Percentiles rank a stretch among this genome's conserved stretches.
Conservation (phyloP, 2,329 filamentous ascomycete species). For the Colletotrichum filicis region DNA sequence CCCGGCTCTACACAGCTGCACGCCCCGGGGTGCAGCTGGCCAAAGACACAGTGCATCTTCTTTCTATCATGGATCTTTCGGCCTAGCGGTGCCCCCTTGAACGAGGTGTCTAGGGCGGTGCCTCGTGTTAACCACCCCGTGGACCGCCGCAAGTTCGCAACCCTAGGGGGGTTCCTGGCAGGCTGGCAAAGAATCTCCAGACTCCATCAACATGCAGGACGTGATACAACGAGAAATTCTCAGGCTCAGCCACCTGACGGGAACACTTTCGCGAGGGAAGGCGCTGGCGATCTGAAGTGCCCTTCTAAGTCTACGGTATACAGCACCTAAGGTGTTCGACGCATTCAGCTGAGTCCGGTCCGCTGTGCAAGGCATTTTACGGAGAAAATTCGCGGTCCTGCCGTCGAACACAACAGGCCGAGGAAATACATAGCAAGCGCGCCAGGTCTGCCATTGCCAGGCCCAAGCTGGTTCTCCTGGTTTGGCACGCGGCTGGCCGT, state of each 20-base stretch:
- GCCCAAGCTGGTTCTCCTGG: background rate
- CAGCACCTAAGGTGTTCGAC: slow-evolving; percentile 2
- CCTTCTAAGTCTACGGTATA: background rate
- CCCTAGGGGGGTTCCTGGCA: slow-evolving; percentile 14
- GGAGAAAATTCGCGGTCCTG: background rate
- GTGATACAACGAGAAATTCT: slow-evolving; percentile 32
- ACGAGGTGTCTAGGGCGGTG: slow-evolving; percentile 16
- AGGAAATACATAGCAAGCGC: background rate
- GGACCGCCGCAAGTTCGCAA: slow-evolving; percentile 13
- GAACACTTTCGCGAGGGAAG: slow-evolving; percentile 13
- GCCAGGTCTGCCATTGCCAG: slow-evolving; percentile 3
- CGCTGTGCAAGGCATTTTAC: background rate
- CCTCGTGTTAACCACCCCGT: slow-evolving; percentile 29
- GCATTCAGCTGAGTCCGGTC: background rate
- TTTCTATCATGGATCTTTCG: background rate
- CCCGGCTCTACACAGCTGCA: background rate
- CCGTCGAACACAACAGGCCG: background rate
- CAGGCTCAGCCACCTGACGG: slow-evolving; percentile 29
- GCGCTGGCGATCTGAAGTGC: background rate
- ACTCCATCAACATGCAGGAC: slow-evolving; percentile 30
- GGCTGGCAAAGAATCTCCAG: slow-evolving; percentile 25
- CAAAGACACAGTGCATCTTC: slow-evolving; percentile 13
- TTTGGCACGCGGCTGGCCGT: background rate
- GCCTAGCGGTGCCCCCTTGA: background rate
- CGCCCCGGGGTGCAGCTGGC: slow-evolving; percentile 10